phyloP scores from a whole-genome alignment of 2,329 filamentous ascomycete species.

The Neonectria ditissima region DNA sequence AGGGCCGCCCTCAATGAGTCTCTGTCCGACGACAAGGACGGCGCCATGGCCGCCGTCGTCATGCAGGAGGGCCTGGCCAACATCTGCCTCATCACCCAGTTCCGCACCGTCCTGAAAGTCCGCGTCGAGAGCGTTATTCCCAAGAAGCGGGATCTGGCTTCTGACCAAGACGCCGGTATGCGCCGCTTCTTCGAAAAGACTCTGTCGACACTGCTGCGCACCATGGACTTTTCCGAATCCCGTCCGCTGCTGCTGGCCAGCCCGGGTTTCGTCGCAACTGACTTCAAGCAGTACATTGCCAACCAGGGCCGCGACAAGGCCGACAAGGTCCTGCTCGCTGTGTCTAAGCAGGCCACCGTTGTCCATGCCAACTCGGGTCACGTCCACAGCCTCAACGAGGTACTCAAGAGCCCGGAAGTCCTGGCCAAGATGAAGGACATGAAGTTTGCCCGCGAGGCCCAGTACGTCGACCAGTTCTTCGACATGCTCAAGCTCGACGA shows the following conservation, averaged over 20 bases:
- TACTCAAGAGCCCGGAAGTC: slow-evolving; percentile 85
- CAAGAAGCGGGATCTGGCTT: slow-evolving; percentile 73
- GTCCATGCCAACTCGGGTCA: slow-evolving; percentile 89
- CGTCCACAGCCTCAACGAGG: slow-evolving; percentile 87
- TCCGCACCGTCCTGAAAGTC: slow-evolving; percentile 78
- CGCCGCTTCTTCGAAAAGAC: slow-evolving; percentile 80
- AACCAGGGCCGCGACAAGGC: slow-evolving; percentile 67
- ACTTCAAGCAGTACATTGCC: slow-evolving; percentile 80
- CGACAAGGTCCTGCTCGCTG: slow-evolving; percentile 76
- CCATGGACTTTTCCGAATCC: slow-evolving; percentile 78
- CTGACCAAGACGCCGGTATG: slow-evolving; percentile 77
- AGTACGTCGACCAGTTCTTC: slow-evolving; percentile 86
- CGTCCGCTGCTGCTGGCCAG: slow-evolving; percentile 86
- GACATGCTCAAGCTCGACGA: slow-evolving; percentile 84
- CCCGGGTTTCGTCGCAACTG: slow-evolving; percentile 86
- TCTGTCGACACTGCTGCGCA: slow-evolving; percentile 79
- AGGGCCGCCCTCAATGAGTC: slow-evolving; percentile 82
- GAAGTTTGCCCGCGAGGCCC: slow-evolving; percentile 87
- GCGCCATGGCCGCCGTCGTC: slow-evolving; percentile 88
- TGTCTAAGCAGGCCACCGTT: slow-evolving; percentile 74
- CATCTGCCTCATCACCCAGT: slow-evolving; percentile 84
- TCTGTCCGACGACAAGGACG: slow-evolving; percentile 80
- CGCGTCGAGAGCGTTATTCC: slow-evolving; percentile 73
- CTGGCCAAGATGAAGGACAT: slow-evolving; percentile 83
- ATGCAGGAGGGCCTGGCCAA: slow-evolving; percentile 92